Base-by-base conservation (phyloP, 768 basidiomycete species). In the Boletus eberwhitei region DNA sequence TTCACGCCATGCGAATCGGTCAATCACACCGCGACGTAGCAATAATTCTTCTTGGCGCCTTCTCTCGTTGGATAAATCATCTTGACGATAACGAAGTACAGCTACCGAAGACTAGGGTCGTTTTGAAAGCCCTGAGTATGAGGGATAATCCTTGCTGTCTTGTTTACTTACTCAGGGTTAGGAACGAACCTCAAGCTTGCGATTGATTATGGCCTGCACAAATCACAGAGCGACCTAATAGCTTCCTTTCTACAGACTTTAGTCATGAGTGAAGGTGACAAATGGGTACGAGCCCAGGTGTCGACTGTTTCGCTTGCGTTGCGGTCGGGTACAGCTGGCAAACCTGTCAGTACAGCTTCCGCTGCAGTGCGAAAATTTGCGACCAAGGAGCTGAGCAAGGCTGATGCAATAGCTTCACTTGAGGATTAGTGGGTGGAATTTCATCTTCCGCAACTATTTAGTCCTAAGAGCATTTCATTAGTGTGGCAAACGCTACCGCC, bases 211-310 rank as follows among this genome's bases (percentile, higher is more conserved):
- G 92, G 92, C 19, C 78, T 96, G 39, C 81, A 88, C 58, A 85
- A 83, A 63, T 84, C 86, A 0, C 88, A 92, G 67, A 88, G 83
- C 57, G 87, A 91, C 64, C 79, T 98, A 42, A 88, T 91, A 47
- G 90, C 95, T 5, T 93, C 91, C 1, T 98, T 95, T 71, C 75
- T 98, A 63, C 95, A 98, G 73, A 93, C 93, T 16, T 75, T 98
- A 35, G 84, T 98, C 61, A 98, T 98, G 95, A 93, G 90, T 52
- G 94, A 97, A 76, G 95, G 95, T 16, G 90, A 95, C 61, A 80
- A 83, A 57, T 97, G 92, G 90, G 81, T 98, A n/a, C 75, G 76
- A 54, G 79, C 83, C 3, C 83, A 93, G 55, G 80, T 85, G 4
- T 78, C 81, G 17, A 83, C 82, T 43, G 75, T 94, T 50, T 79